These are phyloP conservation scores for Takakia lepidozioides DNA, from an alignment of 225 moss, liverwort and hornwort species.

Conservation along the genomic window DNA sequence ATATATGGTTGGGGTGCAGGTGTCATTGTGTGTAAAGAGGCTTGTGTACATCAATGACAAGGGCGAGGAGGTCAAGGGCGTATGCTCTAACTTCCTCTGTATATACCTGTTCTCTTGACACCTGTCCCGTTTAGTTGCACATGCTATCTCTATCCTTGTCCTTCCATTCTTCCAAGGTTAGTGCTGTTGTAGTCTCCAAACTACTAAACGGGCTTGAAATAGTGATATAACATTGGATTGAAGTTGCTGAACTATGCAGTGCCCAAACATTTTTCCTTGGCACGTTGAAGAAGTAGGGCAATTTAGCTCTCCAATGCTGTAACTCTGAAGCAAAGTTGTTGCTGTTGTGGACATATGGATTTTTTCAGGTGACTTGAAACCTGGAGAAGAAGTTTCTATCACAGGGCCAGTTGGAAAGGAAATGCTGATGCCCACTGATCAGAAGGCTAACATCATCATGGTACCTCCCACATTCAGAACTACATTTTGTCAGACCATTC, in stretches of 20 bases:
- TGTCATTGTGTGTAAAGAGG: constrained; percentile 59
- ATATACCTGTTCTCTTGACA: too few species aligned
- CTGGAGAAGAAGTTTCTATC: constrained; percentile 45
- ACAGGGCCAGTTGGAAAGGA: constrained; percentile 67
- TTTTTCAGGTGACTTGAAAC: constrained; percentile 41
- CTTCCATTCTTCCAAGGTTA: neutral
- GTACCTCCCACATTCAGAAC: constrained; percentile 11
- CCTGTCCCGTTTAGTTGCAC: too few species aligned
- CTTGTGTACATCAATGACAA: constrained; percentile 57
- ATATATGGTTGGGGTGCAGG: constrained; percentile 14
- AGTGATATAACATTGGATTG: too few species aligned
- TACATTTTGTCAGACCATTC: neutral
- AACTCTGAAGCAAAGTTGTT: too few species aligned
- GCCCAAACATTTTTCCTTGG: too few species aligned
- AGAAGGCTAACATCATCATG: constrained; percentile 50
- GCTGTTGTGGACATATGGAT: too few species aligned
- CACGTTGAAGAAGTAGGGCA: too few species aligned
- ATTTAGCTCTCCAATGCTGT: too few species aligned
- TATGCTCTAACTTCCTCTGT: constrained; percentile 69
- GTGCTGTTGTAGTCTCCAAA: too few species aligned
- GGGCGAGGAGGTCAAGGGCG: constrained; percentile 58
- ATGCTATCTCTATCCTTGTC: neutral
- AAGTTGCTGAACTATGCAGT: too few species aligned
- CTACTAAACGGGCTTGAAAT: too few species aligned
- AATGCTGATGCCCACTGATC: constrained; percentile 67